Evolutionary conservation across 331 rosid genomes (phyloP).

Genomic region (Malus hybrid): DNA sequence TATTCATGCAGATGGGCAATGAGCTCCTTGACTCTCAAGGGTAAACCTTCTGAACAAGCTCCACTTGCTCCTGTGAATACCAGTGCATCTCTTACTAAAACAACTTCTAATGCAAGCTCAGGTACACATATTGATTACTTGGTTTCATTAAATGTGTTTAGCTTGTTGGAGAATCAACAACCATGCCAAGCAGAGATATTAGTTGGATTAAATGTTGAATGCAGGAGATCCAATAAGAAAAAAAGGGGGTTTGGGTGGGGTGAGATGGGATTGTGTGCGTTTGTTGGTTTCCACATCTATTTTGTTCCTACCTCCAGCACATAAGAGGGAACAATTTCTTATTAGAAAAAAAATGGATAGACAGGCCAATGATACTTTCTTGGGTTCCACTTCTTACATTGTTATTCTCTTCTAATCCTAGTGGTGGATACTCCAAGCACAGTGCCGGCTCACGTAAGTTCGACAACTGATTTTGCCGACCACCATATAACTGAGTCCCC

Average conservation of each 20-base stretch:
- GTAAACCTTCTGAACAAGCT: constrained; percentile 84
- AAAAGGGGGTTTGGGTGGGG: neutral
- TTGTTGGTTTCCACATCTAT: neutral
- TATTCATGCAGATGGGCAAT: constrained; percentile 82
- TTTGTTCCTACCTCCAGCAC: neutral
- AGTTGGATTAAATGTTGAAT: neutral
- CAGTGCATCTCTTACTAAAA: constrained; percentile 32
- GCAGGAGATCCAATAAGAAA: neutral
- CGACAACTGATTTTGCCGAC: constrained; percentile 60
- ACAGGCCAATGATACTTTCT: neutral
- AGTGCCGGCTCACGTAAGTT: constrained; percentile 47
- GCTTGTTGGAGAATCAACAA: neutral
- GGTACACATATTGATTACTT: constrained; percentile 38
- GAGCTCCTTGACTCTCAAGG: constrained; percentile 98
- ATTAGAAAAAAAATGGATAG: neutral
- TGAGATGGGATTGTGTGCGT: neutral
- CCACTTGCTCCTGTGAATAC: constrained; percentile 60
- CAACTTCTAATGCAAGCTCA: constrained; percentile 56
- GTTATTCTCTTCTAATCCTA: constrained; percentile 24
- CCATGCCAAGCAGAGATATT: neutral
- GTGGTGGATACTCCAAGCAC: constrained; percentile 59
- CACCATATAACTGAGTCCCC: constrained; percentile 69
- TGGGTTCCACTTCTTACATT: neutral
- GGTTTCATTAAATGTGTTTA: neutral
- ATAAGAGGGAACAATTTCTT: neutral